Percentiles rank a stretch among this genome's conserved stretches.
These are phyloP conservation scores for Acacia melanoxylon DNA, from an alignment of 306 rosid species.

Conservation along the genomic window DNA sequence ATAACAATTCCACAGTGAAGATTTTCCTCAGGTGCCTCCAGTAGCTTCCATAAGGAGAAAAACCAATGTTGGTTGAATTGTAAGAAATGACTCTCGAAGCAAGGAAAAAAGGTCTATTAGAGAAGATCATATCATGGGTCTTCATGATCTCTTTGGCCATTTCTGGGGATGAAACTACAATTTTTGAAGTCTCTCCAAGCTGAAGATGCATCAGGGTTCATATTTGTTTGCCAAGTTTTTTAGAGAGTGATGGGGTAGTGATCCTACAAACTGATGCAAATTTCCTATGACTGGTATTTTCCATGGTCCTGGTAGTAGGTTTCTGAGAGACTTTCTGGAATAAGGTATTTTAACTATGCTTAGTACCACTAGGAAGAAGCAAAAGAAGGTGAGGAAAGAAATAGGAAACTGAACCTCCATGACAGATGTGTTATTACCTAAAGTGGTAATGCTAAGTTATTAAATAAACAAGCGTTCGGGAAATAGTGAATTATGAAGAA, in stretches of 20 bases:
- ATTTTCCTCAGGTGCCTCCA: slow-evolving; percentile 32
- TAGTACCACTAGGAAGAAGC: neutral
- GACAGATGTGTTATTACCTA: neutral
- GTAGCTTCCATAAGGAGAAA: slow-evolving; percentile 14
- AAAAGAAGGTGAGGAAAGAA: neutral
- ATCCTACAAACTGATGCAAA: slow-evolving; percentile 22
- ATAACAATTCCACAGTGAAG: slow-evolving; percentile 14
- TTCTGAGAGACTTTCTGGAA: neutral
- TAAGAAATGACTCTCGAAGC: neutral
- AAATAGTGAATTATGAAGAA: too few relatives aligned
- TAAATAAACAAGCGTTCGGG: neutral
- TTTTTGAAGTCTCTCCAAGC: slow-evolving; percentile 28
- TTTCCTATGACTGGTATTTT: slow-evolving; percentile 34
- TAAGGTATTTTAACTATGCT: neutral
- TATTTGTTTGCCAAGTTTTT: slow-evolving; percentile 29
- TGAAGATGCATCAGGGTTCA: slow-evolving; percentile 34
- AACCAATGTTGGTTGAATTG: neutral
- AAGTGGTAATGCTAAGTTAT: neutral
- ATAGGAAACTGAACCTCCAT: neutral
- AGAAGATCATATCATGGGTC: slow-evolving; percentile 20
- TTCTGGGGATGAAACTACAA: too few relatives aligned
- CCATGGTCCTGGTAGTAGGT: slow-evolving; percentile 28
- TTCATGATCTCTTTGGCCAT: too few relatives aligned
- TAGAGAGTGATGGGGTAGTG: slow-evolving; percentile 16
- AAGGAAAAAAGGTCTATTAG: slow-evolving; percentile 20